Conservation (phyloP, 1,284 basidiomycete species). For the Puccinia horiana region DNA sequence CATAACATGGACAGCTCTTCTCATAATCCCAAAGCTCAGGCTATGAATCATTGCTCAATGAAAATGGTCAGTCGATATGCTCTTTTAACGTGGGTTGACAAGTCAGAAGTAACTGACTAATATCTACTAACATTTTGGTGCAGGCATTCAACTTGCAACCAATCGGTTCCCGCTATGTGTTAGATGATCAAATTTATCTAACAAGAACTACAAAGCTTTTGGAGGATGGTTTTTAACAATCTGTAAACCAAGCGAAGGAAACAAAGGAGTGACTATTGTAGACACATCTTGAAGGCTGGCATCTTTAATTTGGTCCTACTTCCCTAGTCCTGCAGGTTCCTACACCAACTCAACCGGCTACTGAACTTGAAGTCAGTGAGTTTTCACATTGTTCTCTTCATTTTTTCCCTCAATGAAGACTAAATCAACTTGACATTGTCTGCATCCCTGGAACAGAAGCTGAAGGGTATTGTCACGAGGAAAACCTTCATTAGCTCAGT, state of each 20-base stretch:
- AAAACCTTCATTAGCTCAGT: conserved; percentile 39
- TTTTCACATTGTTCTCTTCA: neutral
- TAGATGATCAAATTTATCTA: too few relatives aligned
- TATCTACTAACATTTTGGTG: neutral
- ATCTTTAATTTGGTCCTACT: conserved; percentile 29
- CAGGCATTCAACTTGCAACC: conserved; percentile 44
- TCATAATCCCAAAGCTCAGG: conserved; percentile 63
- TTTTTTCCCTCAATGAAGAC: neutral
- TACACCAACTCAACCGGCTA: neutral
- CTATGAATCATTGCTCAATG: conserved; percentile 37
- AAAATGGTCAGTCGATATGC: neutral
- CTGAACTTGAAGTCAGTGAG: conserved; percentile 5
- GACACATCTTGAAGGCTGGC: conserved; percentile 17
- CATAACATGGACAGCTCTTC: neutral
- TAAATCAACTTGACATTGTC: neutral
- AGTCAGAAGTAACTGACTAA: neutral
- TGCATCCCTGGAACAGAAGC: neutral
- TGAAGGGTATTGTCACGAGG: conserved; percentile 28
- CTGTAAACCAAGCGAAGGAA: conserved; percentile 39
- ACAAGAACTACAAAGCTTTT: too few relatives aligned
- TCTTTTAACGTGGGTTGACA: neutral
- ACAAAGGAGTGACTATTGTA: conserved; percentile 30
- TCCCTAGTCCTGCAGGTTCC: neutral
- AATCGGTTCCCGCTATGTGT: conserved; percentile 43
- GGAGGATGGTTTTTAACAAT: too few relatives aligned